phyloP scores from a whole-genome alignment of 441 rosid species.

The Adansonia grandidieri region DNA sequence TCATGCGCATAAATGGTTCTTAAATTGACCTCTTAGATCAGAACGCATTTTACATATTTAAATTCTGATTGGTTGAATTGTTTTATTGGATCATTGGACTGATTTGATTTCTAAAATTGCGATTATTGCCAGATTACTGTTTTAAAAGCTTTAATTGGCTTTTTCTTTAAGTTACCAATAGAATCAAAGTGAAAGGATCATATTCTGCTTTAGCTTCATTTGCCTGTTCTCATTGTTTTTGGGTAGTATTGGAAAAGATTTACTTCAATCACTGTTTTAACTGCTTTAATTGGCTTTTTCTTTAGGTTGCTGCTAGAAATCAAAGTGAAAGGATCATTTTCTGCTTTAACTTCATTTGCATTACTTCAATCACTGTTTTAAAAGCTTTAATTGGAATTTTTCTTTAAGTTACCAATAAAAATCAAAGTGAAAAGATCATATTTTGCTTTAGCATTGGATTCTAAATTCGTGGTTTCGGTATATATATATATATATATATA shows the following conservation, averaged over 20 bases:
- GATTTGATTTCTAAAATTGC: not conserved
- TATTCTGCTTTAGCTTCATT: not conserved
- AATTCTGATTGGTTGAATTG: not conserved
- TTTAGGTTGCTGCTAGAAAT: not conserved
- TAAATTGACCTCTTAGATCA: constrained; percentile 1
- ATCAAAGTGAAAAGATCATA: not conserved
- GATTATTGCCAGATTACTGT: not conserved
- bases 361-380: not conserved
- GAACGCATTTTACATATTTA: not conserved
- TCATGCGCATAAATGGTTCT: not conserved
- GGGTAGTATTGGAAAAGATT: not conserved
- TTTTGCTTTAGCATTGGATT: not conserved
- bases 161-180: not conserved
- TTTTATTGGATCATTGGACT: not conserved
- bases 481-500: no score
- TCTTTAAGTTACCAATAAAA: not conserved
- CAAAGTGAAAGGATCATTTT: constrained; percentile 4
- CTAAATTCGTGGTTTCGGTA: not conserved
- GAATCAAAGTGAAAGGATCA: not conserved
- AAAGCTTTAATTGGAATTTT: not conserved
- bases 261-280: not conserved
- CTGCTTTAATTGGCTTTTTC: not conserved
- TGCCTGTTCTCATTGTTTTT: not conserved
- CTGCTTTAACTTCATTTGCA: not conserved
- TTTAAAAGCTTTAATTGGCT: not conserved